Base-by-base conservation (phyloP, 352 stramenopile genomes). In the Globisporangium emineosum region DNA sequence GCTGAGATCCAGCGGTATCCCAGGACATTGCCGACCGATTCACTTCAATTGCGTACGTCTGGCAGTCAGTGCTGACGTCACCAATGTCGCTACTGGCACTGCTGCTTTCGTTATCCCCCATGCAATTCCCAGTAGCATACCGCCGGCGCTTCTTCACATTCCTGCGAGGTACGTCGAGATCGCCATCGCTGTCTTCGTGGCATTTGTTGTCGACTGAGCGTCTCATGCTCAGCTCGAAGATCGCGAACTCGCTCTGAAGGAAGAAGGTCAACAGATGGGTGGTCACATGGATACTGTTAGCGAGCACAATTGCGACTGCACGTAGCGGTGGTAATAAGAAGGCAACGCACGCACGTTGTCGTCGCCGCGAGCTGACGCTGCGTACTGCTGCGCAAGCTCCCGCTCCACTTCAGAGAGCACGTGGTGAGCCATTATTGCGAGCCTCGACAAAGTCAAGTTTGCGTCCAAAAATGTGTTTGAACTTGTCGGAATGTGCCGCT, bases 1-100 rank as follows among this genome's bases (percentile, higher is more conserved):
- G 61, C 50, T 86, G 76, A 21, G 73, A 72, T 15, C 77, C 73
- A 19, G 76, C 73, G 33, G 65, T 64, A 32, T 78, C 43, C 71
- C 73, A 82, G 25, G 71, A 59, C 25, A 55, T 75, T 2, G 47
- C 59, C 3, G 25, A 50, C 49, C 45, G 64, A 19, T 47, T 47
- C 30, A 65, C 66, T 53, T 72, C 66, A 51, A 81, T 57, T 1
- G 75, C 27, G 37, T 71, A 73, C 7, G 56, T 25, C 50, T 30
- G 50, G 1, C 50, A 19, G 15, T 33, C 25, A 2, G 49, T n/a
- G 5, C 25, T 54, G 12, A 21, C 42, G 29, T 29, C 57, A 45
- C 30, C 57, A 3, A 32, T 29, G 7, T 29, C 47, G 23, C 10
- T 30, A 6, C 12, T 30, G 3, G 12, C 25, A n/a, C 42, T 32